phyloP scores from a whole-genome alignment of 805 yeast species.

The Candida nanaspora region DNA sequence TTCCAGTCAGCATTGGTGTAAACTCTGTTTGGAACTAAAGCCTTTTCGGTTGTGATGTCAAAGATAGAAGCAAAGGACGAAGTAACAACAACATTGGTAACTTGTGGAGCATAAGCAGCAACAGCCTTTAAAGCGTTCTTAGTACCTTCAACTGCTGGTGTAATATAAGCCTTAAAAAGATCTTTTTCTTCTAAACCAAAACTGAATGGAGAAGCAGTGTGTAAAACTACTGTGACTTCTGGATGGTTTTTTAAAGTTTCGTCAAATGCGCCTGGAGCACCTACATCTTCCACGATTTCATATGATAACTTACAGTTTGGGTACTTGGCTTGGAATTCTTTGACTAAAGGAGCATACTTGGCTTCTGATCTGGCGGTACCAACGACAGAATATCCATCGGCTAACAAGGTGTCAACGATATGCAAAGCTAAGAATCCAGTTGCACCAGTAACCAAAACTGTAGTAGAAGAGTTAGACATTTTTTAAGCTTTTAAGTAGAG shows the following conservation, averaged over 20 bases:
- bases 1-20: constrained; percentile 29
- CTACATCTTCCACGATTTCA: constrained; percentile 27
- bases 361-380: constrained; percentile 22
- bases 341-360: background rate
- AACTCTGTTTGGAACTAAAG: constrained; percentile 21
- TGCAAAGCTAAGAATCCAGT: constrained; percentile 15
- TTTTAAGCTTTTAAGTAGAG: background rate
- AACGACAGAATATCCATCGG: constrained; percentile 18
- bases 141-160: constrained; percentile 44
- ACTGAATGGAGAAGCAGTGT: constrained; percentile 43
- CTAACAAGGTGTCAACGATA: constrained; percentile 17
- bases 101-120: constrained; percentile 30
- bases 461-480: background rate
- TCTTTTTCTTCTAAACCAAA: constrained; percentile 27
- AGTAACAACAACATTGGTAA: constrained; percentile 37
- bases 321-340: constrained; percentile 8
- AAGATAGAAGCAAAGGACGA: constrained; percentile 45
- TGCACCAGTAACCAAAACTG: constrained; percentile 4
- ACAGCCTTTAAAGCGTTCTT: constrained; percentile 35
- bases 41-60: background rate
- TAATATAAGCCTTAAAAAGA: constrained; percentile 35
- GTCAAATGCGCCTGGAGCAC: constrained; percentile 37
- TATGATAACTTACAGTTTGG: constrained; percentile 16
- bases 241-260: constrained; percentile 32
- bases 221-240: constrained; percentile 37